Conservation (phyloP, 352 stramenopile genomes). For the Phytophthora tentaculata region DNA sequence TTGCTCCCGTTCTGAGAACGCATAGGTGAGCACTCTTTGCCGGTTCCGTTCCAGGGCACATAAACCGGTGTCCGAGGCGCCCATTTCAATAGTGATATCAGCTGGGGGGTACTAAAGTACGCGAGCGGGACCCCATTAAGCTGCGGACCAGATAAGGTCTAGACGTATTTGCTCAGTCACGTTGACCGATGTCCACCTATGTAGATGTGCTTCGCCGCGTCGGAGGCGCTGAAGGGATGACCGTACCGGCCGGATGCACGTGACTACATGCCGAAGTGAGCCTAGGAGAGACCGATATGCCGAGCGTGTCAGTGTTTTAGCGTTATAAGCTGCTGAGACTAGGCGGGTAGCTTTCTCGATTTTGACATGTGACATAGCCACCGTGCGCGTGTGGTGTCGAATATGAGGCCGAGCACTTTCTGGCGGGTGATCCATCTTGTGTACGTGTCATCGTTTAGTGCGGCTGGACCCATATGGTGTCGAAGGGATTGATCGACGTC, state of each 20-base stretch:
- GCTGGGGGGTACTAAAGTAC: background rate
- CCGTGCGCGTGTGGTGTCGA: no score
- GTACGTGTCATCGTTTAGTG: no score
- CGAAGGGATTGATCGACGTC: no score
- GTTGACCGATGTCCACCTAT: background rate
- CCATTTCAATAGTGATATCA: background rate
- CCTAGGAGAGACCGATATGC: background rate
- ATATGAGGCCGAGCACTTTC: no score
- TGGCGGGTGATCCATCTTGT: no score
- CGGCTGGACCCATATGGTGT: no score
- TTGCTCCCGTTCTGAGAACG: background rate
- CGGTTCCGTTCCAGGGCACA: background rate
- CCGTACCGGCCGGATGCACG: background rate
- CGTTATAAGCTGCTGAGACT: background rate
- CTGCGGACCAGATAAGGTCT: background rate
- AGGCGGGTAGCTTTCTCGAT: background rate
- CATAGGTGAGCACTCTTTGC: background rate
- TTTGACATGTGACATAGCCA: no score
- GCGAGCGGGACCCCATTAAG: background rate
- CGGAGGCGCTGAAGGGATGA: background rate
- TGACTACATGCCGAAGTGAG: background rate
- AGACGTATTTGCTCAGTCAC: background rate
- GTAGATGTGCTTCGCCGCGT: background rate
- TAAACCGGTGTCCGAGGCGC: background rate
- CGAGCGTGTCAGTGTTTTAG: background rate